A percentile compares a stretch with the other conserved stretches of the same genome.
phyloP scores from a whole-genome alignment of 1,139 yeast species.

The Debaryomyces psychrophilus region DNA sequence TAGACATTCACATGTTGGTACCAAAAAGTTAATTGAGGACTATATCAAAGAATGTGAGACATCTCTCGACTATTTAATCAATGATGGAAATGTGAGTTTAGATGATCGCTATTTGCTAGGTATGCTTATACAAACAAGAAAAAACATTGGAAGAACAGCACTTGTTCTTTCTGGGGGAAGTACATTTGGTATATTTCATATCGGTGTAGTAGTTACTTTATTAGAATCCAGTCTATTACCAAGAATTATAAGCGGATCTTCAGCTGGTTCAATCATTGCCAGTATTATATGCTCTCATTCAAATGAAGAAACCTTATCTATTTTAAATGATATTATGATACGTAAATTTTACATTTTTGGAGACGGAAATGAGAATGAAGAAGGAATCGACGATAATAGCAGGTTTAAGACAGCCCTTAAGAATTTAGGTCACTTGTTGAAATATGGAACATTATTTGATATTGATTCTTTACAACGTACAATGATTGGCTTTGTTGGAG shows the following conservation, averaged over 20 bases:
- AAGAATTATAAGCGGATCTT: slow-evolving; percentile 88
- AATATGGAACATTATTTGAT: slow-evolving; percentile 89
- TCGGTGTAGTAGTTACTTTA: slow-evolving; percentile 85
- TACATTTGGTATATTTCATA: slow-evolving; percentile 88
- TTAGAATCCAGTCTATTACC: slow-evolving; percentile 78
- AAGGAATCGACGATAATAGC: slow-evolving; percentile 40
- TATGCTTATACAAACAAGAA: slow-evolving; percentile 83
- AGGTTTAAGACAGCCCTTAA: slow-evolving; percentile 43
- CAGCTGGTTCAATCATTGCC: slow-evolving; percentile 96
- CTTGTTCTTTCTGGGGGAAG: slow-evolving; percentile 94
- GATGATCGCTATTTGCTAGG: slow-evolving; percentile 74
- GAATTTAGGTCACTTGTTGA: slow-evolving; percentile 56
- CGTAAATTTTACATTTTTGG: slow-evolving; percentile 74
- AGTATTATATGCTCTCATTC: slow-evolving; percentile 81
- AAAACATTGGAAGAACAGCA: slow-evolving; percentile 92
- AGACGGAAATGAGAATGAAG: slow-evolving; percentile 17
- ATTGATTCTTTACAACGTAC: slow-evolving; percentile 71
- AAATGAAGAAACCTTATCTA: slow-evolving; percentile 66
- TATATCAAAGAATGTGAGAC: slow-evolving; percentile 76
- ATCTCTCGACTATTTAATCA: slow-evolving; percentile 56
- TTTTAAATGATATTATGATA: slow-evolving; percentile 57
- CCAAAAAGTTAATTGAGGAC: slow-evolving; percentile 80
- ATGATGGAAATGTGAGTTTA: slow-evolving; percentile 47
- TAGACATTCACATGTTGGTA: slow-evolving; percentile 80
- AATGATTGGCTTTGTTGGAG: slow-evolving; percentile 81